Base-by-base conservation (phyloP, 2,329 filamentous ascomycete species). In the Apiospora hydei region DNA sequence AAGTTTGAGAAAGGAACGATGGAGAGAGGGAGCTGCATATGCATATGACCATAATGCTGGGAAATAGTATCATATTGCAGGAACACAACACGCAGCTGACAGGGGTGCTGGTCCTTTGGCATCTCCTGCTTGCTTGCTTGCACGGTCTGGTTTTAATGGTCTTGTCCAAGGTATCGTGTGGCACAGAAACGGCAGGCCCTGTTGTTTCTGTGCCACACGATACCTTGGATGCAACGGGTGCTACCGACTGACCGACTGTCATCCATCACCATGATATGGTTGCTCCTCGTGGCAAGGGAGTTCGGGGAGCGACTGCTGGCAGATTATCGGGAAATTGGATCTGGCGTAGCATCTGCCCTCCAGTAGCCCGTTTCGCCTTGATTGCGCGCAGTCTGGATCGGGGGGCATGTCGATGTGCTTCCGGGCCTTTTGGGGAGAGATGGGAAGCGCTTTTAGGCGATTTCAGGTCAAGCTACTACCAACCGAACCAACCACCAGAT, bases 291-390 rank as follows among this genome's bases (percentile, higher is more conserved):
- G 30, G 26, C 53, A 38, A 38, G 30, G 51, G 30, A 53, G n/a
- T 1, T 18, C 21, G 24, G 34, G 34, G 11, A 21, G 14, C 24
- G 11, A 16, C 16, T 61, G 34, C 53, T 38, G 53, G 30, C 53
- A 61, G 53, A 61, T 34, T 38, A 10, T 61, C 30, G 53, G 53
- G 26, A 61, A 61, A 61, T 38, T 61, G 53, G 53, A 61, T 61
- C 53, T 61, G 53, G 53, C 30, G 53, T 61, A 38, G 53, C 53
- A 61, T 61, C 34, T 21, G 30, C 16, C 38, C 30, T 10, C 7
- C 21, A 38, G 53, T 61, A 61, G 53, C 18, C 30, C 26, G 53
- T 61, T 38, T 61, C 53, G 53, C 53, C 53, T 61, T 38, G 53
- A 38, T 61, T 34, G 53, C 53, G 53, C 34, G 53, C 30, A 38